Evolutionary conservation across 257 asterid species (phyloP), one percentile per base, ranked within the genome.

Genomic region (Petrea volubilis): DNA sequence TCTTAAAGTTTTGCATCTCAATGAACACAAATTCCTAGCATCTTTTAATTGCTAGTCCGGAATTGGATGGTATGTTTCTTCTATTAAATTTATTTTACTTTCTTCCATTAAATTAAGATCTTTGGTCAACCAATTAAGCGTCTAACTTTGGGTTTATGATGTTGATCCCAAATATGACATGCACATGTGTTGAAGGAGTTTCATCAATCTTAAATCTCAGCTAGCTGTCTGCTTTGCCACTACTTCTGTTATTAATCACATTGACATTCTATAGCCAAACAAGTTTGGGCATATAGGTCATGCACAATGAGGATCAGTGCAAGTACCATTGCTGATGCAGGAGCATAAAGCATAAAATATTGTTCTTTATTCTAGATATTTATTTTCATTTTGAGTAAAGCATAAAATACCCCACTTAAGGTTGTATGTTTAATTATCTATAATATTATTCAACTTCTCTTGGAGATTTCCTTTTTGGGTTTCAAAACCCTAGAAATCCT

Each of bases 1-100:
- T 78, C 49, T 56, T 34, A 24, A 44, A 34, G 31, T 62, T 34
- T 66, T 69, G 51, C 71, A 60, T 68, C 21, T 29, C 51, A 71
- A 34, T 46, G 71, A 70, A 73, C 51, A 50, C 13, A 9, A 57
- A 18, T 44, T 77, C 24, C 66, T 13, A 13, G 21, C 1, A 25
- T 33, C 27, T 23, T 44, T 34, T 59, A 36, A 66, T 53, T 60
- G 60, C 72, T 41, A 41, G 11, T 38, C 25, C 20, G 43, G 50
- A 47, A 81, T 71, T 18, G 44, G 33, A 61, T 52, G 40, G 46
- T 20, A 5, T 28, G 29, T 20, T 21, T 7, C 14, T 34, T 74
- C 63, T 11, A 11, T 38, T 50, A n/a, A 31, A 41, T 27, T 66
- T 34, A n/a, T n/a, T 63, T 27, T 55, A 46, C 29, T 55, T 6